A percentile compares a stretch with the other conserved stretches of the same genome.
phyloP scores from a whole-genome alignment of 169 alveolate species.

The Cryptosporidium viatorum region DNA sequence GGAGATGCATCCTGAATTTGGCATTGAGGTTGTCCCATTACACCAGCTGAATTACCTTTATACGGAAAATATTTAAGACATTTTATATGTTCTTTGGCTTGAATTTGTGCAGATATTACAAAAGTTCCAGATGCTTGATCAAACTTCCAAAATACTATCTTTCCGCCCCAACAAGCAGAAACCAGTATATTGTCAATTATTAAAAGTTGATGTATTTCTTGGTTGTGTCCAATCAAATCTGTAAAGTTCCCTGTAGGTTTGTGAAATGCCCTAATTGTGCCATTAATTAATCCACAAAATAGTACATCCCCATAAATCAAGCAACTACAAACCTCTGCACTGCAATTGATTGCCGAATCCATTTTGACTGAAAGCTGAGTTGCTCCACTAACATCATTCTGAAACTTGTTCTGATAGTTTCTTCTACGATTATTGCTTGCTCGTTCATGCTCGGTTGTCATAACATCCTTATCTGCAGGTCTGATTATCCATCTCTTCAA shows the following conservation, averaged over 20 bases:
- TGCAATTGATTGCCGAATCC: constrained; percentile 67
- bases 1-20: constrained; percentile 54
- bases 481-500: constrained; percentile 57
- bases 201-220: constrained; percentile 73
- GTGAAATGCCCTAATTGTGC: constrained; percentile 69
- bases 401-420: constrained; percentile 47
- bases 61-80: constrained; percentile 68
- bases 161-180: constrained; percentile 76
- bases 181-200: constrained; percentile 62
- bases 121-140: constrained; percentile 40
- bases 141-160: constrained; percentile 67
- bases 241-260: constrained; percentile 68
- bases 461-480: constrained; percentile 53
- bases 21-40: constrained; percentile 17
- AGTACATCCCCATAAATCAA: constrained; percentile 71
- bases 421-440: constrained; percentile 19
- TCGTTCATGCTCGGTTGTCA: constrained; percentile 1
- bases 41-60: constrained; percentile 3
- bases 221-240: constrained; percentile 61
- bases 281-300: constrained; percentile 70
- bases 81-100: constrained; percentile 63
- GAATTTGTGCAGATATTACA: constrained; percentile 60
- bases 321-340: constrained; percentile 75
- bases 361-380: constrained; percentile 55
- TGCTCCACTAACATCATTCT: constrained; percentile 69